Percentiles rank a stretch among this genome's conserved stretches.
These are phyloP conservation scores for Scheffersomyces insectosa DNA, from an alignment of 1,139 yeast genomes.

Conservation along the genomic window DNA sequence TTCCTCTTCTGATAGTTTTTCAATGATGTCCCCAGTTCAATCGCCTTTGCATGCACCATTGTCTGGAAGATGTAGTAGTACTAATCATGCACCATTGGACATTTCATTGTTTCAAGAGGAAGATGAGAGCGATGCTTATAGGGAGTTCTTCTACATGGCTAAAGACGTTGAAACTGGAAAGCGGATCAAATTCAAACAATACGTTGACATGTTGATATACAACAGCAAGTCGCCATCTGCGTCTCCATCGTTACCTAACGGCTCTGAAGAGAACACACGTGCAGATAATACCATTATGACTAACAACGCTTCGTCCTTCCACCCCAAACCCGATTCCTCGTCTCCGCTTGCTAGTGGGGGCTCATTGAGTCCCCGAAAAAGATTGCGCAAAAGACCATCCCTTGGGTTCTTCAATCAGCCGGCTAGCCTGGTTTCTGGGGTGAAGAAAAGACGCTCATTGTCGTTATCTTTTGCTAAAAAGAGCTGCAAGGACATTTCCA, in stretches of 20 bases:
- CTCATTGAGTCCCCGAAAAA: neutral
- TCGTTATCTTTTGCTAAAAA: neutral
- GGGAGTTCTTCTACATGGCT: too few species aligned
- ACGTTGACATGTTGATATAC: conserved; percentile 16
- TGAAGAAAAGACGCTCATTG: neutral
- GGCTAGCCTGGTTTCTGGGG: conserved; percentile 1
- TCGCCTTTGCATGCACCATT: too few species aligned
- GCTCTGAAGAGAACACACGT: neutral
- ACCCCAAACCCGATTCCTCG: neutral
- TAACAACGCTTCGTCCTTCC: neutral
- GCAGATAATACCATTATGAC: neutral
- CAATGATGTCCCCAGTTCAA: too few species aligned
- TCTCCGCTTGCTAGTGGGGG: too few species aligned
- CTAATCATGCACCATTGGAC: too few species aligned
- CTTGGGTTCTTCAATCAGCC: neutral
- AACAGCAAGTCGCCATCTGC: conserved; percentile 5
- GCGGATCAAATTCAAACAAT: conserved; percentile 14
- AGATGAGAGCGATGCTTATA: too few species aligned
- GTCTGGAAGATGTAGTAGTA: too few species aligned
- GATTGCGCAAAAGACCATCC: neutral
- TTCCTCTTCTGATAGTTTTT: too few species aligned
- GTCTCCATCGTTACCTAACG: neutral
- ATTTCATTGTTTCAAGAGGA: too few species aligned
- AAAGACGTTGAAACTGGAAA: neutral
- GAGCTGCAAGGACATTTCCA: neutral